Evolutionary conservation across 2,329 filamentous ascomycete genomes (phyloP), one percentile per base, ranked within the genome.

Genomic region (Sporothrix luriei): DNA sequence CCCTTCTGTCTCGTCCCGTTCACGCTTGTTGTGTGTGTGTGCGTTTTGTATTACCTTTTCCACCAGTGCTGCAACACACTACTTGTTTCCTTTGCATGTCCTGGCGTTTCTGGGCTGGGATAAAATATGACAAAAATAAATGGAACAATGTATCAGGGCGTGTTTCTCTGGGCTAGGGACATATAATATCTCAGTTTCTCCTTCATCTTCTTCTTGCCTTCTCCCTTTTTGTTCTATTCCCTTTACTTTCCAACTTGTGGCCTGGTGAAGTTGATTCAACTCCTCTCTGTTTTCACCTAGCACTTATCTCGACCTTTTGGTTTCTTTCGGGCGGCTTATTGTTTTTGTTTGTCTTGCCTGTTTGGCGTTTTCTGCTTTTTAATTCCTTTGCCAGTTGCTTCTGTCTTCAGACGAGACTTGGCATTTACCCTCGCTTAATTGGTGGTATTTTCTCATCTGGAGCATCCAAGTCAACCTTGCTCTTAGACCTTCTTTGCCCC

Each of bases 131-230:
- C 38, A 68, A 46, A 46, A 51, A 33, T 64, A 52, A 66, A 59
- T 24, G 33, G 40, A 66, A 59, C 48, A 49, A 70, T 33, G 51
- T 40, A 61, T 38, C 16, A 33, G 38, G 62, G 13, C 21, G 55
- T 48, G 21, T 61, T 68, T 33, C 40, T 29, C 24, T 16, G 24
- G 13, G 19, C 40, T 48, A 40, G 52, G 43, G 40, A 70, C 68
- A 62, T 70, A 64, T 70, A 64, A 51, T 46, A 65, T 65, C 57
- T 64, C 57, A 24, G 19, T 24, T 55, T 61, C 46, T 62, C 68
- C 24, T 54, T n/a, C 59, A 62, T 51, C 61, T 24, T 55, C 64
- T 19, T 24, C n/a, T 38, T 40, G 9, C 66, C 16, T 19, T 54
- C 21, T 16, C 54, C 19, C 26, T 16, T 66, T 40, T 52, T 29